Evolutionary conservation across 495 filamentous ascomycete genomes (phyloP).

Genomic region (Podospora anserina): DNA sequence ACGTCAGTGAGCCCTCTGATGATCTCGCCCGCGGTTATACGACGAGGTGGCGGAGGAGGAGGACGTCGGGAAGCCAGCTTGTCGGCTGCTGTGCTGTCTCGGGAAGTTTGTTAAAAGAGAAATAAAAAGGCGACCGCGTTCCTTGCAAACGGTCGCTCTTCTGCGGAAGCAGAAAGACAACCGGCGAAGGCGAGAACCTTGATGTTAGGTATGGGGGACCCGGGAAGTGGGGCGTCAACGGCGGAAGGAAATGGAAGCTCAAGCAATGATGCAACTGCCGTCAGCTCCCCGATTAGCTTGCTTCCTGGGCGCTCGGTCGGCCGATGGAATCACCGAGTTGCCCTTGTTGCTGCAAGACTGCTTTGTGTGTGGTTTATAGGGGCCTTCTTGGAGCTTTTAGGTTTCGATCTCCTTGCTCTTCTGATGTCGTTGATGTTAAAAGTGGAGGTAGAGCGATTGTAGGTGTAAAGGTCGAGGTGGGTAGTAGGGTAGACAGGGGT

Average conservation of each 20-base stretch:
- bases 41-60: neutral
- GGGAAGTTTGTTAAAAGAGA: neutral
- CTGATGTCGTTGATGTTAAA: neutral
- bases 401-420: neutral
- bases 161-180: neutral
- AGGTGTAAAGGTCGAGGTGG: neutral
- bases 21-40: neutral
- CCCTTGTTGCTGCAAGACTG: neutral
- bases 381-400: neutral
- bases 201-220: neutral
- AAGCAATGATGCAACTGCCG: neutral
- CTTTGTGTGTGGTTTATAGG: neutral
- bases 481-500: neutral
- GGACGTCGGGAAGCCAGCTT: slow-evolving; percentile 17
- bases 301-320: neutral
- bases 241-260: neutral
- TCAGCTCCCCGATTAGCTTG: neutral
- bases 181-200: neutral
- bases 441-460: neutral
- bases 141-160: neutral
- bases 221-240: no score
- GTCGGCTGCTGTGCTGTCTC: neutral
- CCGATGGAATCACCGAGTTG: neutral
- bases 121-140: neutral
- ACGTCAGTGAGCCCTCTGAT: slow-evolving; percentile 9